phyloP scores from a whole-genome alignment of 805 yeast genomes.

The Maudiozyma serrabonitensis region DNA sequence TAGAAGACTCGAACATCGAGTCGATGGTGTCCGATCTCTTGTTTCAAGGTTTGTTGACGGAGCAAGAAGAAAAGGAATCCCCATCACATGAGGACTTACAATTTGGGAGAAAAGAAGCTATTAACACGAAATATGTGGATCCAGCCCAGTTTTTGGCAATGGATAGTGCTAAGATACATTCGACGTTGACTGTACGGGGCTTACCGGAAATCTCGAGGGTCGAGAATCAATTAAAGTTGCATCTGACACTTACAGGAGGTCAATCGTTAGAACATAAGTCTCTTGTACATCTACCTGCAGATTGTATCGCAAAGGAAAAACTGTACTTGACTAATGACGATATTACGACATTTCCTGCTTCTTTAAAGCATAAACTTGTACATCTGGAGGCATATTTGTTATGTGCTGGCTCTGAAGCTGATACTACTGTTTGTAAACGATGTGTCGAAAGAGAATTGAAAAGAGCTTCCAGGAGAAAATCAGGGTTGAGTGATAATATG shows the following conservation, averaged over 20 bases:
- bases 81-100: background rate
- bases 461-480: conserved; percentile 83
- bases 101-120: conserved; percentile 16
- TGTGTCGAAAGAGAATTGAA: conserved; percentile 88
- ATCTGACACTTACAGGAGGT: conserved; percentile 29
- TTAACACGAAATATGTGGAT: conserved; percentile 13
- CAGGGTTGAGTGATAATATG: conserved; percentile 57
- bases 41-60: background rate
- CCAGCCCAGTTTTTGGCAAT: conserved; percentile 23
- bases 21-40: conserved; percentile 1
- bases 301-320: conserved; percentile 78
- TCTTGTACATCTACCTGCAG: conserved; percentile 70
- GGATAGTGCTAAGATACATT: conserved; percentile 29
- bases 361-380: conserved; percentile 43
- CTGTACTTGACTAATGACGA: conserved; percentile 46
- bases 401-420: conserved; percentile 31
- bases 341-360: conserved; percentile 31
- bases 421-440: conserved; percentile 71
- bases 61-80: background rate
- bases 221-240: conserved; percentile 85
- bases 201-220: conserved; percentile 80
- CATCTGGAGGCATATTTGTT: conserved; percentile 71
- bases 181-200: conserved; percentile 42
- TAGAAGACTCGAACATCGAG: background rate
- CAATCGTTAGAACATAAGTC: conserved; percentile 29